phyloP scores from a whole-genome alignment of 1,139 yeast genomes.

The Debaryomycetaceae sp. region DNA sequence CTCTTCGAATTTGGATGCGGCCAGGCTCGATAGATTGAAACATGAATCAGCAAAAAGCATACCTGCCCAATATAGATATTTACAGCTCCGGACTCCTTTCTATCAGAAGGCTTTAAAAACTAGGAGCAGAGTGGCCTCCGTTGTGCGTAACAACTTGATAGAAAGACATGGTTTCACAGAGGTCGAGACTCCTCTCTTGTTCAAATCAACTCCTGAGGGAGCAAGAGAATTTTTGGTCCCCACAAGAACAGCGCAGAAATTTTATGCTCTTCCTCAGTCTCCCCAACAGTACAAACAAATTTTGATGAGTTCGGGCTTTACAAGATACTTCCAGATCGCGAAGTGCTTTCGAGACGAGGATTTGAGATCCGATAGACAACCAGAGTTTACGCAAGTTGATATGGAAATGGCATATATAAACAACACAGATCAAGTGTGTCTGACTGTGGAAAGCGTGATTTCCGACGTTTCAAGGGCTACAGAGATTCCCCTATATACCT shows the following conservation, averaged over 20 bases:
- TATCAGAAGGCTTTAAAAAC: conserved; percentile 58
- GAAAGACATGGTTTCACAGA: conserved; percentile 60
- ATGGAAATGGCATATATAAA: conserved; percentile 86
- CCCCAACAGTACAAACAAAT: conserved; percentile 97
- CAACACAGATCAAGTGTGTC: conserved; percentile 60
- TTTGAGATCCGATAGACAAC: conserved; percentile 90
- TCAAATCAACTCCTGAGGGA: conserved; percentile 97
- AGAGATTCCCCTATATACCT: conserved; percentile 32
- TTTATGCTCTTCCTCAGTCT: conserved; percentile 93
- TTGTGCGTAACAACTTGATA: conserved; percentile 49
- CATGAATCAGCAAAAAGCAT: conserved; percentile 47
- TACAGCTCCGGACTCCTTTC: conserved; percentile 66
- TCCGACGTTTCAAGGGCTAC: conserved; percentile 53
- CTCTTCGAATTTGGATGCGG: conserved; percentile 61
- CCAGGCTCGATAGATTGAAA: conserved; percentile 64
- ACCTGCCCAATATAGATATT: conserved; percentile 77
- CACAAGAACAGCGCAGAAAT: conserved; percentile 58
- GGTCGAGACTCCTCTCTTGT: conserved; percentile 87
- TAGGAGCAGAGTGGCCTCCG: conserved; percentile 59
- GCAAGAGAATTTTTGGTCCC: conserved; percentile 96
- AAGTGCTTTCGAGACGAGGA: conserved; percentile 96
- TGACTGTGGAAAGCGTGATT: conserved; percentile 59
- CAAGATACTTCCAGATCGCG: conserved; percentile 85
- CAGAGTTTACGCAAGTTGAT: conserved; percentile 95
- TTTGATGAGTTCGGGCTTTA: conserved; percentile 89